Conservation (phyloP, 768 basidiomycete species). For the Grammothele lineata region DNA sequence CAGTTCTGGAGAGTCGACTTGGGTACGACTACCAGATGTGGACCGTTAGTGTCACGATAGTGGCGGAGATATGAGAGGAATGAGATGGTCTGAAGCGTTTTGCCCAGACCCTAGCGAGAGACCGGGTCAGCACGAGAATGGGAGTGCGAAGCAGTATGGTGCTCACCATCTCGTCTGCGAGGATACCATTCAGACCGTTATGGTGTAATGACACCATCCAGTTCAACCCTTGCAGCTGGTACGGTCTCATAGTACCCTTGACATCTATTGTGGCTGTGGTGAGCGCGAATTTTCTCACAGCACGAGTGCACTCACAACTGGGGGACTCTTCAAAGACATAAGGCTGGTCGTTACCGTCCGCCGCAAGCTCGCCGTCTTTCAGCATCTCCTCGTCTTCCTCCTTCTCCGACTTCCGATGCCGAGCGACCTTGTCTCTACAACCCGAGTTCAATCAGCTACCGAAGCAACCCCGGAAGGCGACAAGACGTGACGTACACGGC, state of each 20-base stretch:
- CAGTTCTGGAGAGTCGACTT: conserved; percentile 98
- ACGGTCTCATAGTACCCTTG: conserved; percentile 84
- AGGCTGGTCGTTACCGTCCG: conserved; percentile 82
- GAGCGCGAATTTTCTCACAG: neutral
- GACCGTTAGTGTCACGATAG: conserved; percentile 68
- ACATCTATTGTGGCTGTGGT: conserved; percentile 75
- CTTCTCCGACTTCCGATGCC: conserved; percentile 94
- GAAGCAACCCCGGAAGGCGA: too few species aligned
- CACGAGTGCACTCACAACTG: conserved; percentile 56
- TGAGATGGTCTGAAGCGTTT: conserved; percentile 96
- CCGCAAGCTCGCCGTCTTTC: conserved; percentile 77
- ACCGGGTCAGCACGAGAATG: too few species aligned
- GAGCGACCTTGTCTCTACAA: conserved; percentile 64
- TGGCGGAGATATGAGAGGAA: conserved; percentile 95
- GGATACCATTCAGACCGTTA: conserved; percentile 94
- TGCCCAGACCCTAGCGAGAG: conserved; percentile 94
- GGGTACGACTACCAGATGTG: conserved; percentile 96
- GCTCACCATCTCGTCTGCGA: conserved; percentile 91
- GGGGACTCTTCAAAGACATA: conserved; percentile 95
- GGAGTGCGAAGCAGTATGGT: too few species aligned
- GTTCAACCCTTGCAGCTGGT: conserved; percentile 93
- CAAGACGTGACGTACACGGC: conserved; percentile 53
- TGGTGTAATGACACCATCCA: conserved; percentile 98
- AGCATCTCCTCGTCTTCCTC: conserved; percentile 97
- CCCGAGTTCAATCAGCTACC: neutral